phyloP scores from a whole-genome alignment of 163 green algal genomes.

The Chlamydomonas reinhardtii region DNA sequence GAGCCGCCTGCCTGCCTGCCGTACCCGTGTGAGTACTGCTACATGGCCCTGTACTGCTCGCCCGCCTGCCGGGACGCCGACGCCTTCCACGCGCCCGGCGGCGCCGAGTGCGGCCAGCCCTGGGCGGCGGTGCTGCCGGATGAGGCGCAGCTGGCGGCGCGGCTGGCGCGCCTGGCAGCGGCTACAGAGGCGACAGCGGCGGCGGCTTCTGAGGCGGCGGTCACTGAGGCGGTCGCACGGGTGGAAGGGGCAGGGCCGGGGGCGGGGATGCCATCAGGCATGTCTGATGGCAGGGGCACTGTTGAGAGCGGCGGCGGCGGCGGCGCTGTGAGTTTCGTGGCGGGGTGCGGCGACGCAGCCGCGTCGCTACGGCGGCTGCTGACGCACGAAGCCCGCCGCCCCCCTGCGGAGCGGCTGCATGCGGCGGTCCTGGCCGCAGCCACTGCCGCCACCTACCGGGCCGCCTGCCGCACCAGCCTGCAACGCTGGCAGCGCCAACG shows the following conservation, averaged over 20 bases:
- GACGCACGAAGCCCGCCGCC: background rate
- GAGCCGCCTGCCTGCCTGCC: background rate
- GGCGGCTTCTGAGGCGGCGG: background rate
- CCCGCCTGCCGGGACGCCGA: background rate
- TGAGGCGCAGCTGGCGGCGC: conserved; percentile 47
- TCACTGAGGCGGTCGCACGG: no score
- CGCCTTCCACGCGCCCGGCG: conserved; percentile 20
- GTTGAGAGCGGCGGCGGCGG: no score
- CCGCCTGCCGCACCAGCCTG: conserved; percentile 17
- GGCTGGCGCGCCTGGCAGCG: conserved; percentile 13
- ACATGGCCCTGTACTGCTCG: conserved; percentile 57
- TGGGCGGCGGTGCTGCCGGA: conserved; percentile 57
- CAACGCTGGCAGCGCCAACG: conserved; percentile 17
- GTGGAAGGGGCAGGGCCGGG: no score
- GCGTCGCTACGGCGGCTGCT: background rate
- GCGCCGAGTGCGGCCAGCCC: conserved; percentile 53
- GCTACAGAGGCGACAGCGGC: background rate
- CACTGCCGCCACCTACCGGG: conserved; percentile 28
- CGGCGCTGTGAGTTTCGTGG: no score
- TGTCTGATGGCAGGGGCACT: background rate
- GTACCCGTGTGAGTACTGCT: conserved; percentile 30
- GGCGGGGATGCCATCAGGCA: no score
- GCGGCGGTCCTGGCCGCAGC: conserved; percentile 3
- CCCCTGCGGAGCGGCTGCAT: background rate
- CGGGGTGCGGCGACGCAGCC: no score